These are phyloP conservation scores for Macrocybe sp. DNA, from an alignment of 1,284 basidiomycete species.

Conservation along the genomic window DNA sequence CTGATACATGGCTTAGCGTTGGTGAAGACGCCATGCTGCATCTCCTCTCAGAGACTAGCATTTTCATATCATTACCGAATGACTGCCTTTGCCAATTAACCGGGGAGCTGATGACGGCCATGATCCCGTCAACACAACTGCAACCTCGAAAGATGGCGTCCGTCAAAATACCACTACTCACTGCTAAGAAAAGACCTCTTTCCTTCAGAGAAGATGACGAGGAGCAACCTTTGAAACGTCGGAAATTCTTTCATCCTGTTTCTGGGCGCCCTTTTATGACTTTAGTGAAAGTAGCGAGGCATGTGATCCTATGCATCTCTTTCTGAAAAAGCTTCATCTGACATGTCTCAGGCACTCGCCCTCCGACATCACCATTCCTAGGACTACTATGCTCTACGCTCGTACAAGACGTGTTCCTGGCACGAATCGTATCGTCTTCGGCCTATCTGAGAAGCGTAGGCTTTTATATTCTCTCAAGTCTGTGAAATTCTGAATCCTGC, in stretches of 20 bases:
- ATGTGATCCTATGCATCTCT: constrained; percentile 8
- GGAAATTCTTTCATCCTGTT: constrained; percentile 13
- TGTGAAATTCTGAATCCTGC: not conserved
- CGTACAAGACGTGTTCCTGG: constrained; percentile 47
- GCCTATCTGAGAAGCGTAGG: constrained; percentile 67
- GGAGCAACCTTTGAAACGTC: constrained; percentile 27
- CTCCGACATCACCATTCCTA: constrained; percentile 50
- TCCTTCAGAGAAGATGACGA: constrained; percentile 15
- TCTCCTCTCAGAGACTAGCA: constrained; percentile 64
- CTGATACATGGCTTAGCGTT: constrained; percentile 37
- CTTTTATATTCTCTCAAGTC: constrained; percentile 7
- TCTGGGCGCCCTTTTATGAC: too few species aligned
- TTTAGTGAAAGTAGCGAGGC: too few species aligned
- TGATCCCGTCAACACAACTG: constrained; percentile 23
- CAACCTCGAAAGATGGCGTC: not conserved
- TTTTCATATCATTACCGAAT: constrained; percentile 73
- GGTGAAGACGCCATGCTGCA: constrained; percentile 71
- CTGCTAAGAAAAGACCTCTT: constrained; percentile 12
- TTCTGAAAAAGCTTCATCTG: not conserved
- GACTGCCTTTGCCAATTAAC: constrained; percentile 79
- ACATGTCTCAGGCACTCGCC: constrained; percentile 33
- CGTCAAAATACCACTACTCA: not conserved
- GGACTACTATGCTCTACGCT: constrained; percentile 65
- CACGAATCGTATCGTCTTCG: constrained; percentile 45
- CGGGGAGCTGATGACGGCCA: constrained; percentile 59